phyloP scores from a whole-genome alignment of 768 basidiomycete genomes.

The Boletus sensibilis region DNA sequence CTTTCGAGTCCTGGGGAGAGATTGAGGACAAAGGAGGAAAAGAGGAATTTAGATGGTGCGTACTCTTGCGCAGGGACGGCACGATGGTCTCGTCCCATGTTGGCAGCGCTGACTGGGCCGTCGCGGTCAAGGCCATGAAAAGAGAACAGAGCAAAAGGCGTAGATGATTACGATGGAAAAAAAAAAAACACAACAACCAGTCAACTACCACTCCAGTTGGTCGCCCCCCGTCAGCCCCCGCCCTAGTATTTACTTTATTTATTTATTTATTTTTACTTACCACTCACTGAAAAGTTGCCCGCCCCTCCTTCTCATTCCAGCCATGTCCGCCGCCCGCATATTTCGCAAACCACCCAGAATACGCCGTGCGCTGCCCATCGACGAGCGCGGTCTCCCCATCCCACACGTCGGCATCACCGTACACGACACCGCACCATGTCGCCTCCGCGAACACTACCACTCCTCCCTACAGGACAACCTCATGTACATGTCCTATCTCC shows the following conservation, averaged over 20 bases:
- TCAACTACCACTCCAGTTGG: no score
- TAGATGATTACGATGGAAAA: not conserved
- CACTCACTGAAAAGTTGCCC: not conserved
- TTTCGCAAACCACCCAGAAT: slow-evolving; percentile 56
- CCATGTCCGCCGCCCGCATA: slow-evolving; percentile 35
- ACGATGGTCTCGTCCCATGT: slow-evolving; percentile 85
- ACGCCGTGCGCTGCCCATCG: slow-evolving; percentile 42
- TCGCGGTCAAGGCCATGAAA: slow-evolving; percentile 44
- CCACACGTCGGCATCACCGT: slow-evolving; percentile 66
- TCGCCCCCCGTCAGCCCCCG: slow-evolving; percentile 9
- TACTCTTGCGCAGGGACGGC: slow-evolving; percentile 77
- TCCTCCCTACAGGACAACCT: slow-evolving; percentile 80
- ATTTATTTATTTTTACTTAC: not conserved
- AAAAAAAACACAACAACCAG: not conserved
- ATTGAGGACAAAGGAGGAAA: not conserved
- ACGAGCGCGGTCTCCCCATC: slow-evolving; percentile 64
- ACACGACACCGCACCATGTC: slow-evolving; percentile 68
- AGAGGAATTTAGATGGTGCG: slow-evolving; percentile 18
- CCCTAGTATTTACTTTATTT: not conserved
- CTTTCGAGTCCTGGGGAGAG: slow-evolving; percentile 62
- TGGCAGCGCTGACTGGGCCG: slow-evolving; percentile 39
- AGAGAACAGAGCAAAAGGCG: not conserved
- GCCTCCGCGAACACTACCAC: slow-evolving; percentile 83
- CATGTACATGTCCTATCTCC: slow-evolving; percentile 93
- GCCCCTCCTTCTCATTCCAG: no score